Conservation (phyloP, 1,284 basidiomycete genomes). For the Sanguinoderma infundibulare region DNA sequence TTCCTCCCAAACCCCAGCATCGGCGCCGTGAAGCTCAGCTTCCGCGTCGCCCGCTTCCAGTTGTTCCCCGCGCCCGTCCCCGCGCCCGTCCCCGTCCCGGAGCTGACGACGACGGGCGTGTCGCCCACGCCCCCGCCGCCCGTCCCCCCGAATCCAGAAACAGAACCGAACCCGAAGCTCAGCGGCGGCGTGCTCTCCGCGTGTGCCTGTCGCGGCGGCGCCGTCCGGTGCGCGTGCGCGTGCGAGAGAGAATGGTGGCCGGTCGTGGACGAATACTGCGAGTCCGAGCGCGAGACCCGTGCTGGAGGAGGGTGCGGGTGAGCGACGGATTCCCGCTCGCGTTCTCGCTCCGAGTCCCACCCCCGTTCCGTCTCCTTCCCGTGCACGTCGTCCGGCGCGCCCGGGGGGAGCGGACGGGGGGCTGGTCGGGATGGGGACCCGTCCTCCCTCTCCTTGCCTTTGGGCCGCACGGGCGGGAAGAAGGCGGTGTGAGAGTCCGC, state of each 20-base stretch:
- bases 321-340: neutral
- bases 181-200: neutral
- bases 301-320: neutral
- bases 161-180: neutral
- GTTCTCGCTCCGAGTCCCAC: neutral
- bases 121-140: conserved; percentile 24
- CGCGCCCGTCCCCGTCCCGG: neutral
- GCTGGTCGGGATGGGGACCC: neutral
- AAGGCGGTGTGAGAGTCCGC: neutral
- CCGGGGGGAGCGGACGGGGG: neutral
- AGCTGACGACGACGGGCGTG: conserved; percentile 16
- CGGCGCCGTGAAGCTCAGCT: conserved; percentile 69
- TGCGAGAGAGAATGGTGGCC: neutral
- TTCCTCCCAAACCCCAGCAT: conserved; percentile 65
- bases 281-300: neutral
- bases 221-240: neutral
- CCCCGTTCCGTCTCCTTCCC: neutral
- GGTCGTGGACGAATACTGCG: neutral
- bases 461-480: neutral
- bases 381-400: neutral
- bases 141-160: conserved; percentile 7
- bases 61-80: conserved; percentile 8
- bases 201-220: neutral
- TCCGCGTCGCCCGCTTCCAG: conserved; percentile 56
- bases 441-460: neutral